Evolutionary conservation across 2,329 filamentous ascomycete species (phyloP), one percentile per base, ranked within the genome.

Genomic region (Pestalotiopsis sp.): DNA sequence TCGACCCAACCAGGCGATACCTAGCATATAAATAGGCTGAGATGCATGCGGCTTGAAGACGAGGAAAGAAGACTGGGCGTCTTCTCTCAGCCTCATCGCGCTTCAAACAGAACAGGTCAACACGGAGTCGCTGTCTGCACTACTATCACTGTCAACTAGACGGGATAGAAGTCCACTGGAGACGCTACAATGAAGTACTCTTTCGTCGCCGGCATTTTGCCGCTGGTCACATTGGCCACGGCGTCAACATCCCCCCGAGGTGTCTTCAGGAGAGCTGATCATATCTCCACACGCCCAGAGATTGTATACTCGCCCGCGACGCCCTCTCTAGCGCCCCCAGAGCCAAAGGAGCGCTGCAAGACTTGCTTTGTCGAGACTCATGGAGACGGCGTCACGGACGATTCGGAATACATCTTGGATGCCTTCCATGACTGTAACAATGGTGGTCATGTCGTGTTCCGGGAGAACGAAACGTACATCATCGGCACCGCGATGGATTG

Each of bases 401-500:
- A 67, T 58, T 67, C 66, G 3, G 57, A 63, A 4, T 62, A 49
- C 25, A 67, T 67, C 38, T 23, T 67, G 13, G 59, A 62, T 17
- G 66, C 66, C 17, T 67, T 67, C 41, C 49, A 67, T 11, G 49
- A 67, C 1, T 73, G 72, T 76, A 90, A 90, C 73, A 81, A 88
- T 69, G 88, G 88, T 7, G 89, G 89, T 5, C 85, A 85, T 68
- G 86, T 90, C 14, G 80, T 90, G 11, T 87, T 91, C 67, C 81
- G 84, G 3, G 80, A 81, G 41, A 83, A 84, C 17, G 80, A 83
- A 68, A 85, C 82, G 2, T 92, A 91, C 74, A 87, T 83, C 9
- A 85, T 92, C 69, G 89, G 87, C 27, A 91, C 87, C 1, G 88
- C 89, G 1, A 77, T 91, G 70, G 87, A 92, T 74, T 77, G 91